Evolutionary conservation across 345 rosid genomes (phyloP).

Genomic region (Aegle marmelos): DNA sequence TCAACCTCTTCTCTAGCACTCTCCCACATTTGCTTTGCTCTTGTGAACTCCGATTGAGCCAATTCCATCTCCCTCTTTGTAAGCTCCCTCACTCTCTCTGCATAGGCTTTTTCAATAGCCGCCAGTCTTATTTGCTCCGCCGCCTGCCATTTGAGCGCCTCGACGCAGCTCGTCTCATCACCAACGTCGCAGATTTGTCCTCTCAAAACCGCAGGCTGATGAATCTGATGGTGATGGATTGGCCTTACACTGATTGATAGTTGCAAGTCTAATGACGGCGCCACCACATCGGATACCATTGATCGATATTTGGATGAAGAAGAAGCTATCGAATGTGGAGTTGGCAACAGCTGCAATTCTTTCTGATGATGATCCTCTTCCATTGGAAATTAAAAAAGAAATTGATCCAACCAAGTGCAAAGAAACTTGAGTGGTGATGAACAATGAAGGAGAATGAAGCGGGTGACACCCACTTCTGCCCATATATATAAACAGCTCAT

Average conservation of each 20-base stretch:
- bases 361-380: conserved; percentile 61
- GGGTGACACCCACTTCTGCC: conserved; percentile 19
- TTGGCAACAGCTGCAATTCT: conserved; percentile 84
- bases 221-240: conserved; percentile 26
- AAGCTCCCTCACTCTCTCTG: conserved; percentile 90
- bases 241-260: conserved; percentile 80
- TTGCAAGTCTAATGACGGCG: conserved; percentile 76
- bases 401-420: background rate
- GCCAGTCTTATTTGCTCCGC: conserved; percentile 86
- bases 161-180: conserved; percentile 37
- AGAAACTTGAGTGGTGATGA: background rate
- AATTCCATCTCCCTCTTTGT: conserved; percentile 89
- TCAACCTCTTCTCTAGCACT: conserved; percentile 82
- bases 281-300: conserved; percentile 6
- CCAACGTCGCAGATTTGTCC: conserved; percentile 27
- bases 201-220: conserved; percentile 20
- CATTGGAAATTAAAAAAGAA: conserved; percentile 18
- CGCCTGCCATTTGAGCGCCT: conserved; percentile 87
- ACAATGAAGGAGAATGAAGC: conserved; percentile 8
- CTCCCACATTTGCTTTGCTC: conserved; percentile 88
- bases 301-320: conserved; percentile 27
- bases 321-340: conserved; percentile 38
- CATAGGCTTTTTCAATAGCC: conserved; percentile 82
- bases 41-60: conserved; percentile 85
- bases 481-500: conserved; percentile 31